These are phyloP conservation scores for Solanum chiquidenum DNA, from an alignment of 257 asterid species.

Conservation along the genomic window DNA sequence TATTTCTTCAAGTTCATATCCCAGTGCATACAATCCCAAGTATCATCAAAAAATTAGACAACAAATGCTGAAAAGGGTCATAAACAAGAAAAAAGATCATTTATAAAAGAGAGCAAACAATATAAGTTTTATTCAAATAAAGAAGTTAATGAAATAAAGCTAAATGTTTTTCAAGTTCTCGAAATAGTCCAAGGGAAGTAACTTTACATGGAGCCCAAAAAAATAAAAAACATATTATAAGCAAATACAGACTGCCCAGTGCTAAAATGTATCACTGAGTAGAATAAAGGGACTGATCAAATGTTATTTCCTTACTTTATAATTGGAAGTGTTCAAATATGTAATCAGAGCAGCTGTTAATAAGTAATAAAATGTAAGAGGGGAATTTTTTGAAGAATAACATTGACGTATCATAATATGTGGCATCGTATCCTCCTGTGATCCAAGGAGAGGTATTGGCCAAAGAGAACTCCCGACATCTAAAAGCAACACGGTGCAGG, in stretches of 20 bases:
- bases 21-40: not conserved
- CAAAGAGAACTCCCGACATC: not conserved
- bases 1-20: not conserved
- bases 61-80: not conserved
- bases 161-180: not conserved
- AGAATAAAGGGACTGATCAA: not conserved
- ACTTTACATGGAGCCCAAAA: not conserved
- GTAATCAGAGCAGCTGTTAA: not conserved
- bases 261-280: not conserved
- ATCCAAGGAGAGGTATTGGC: not conserved
- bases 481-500: not conserved
- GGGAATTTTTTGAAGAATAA: not conserved
- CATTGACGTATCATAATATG: not conserved
- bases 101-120: not conserved
- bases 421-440: not conserved
- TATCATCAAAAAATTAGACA: not conserved
- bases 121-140: not conserved
- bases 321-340: not conserved
- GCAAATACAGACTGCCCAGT: not conserved
- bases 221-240: not conserved
- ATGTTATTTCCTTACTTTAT: not conserved
- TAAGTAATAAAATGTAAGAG: not conserved
- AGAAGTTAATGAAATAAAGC: not conserved
- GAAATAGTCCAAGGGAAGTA: not conserved
- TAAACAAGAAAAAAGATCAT: not conserved